Evolutionary conservation across 1,284 basidiomycete genomes (phyloP).

Genomic region (Cutaneotrichosporon cyanovorans): DNA sequence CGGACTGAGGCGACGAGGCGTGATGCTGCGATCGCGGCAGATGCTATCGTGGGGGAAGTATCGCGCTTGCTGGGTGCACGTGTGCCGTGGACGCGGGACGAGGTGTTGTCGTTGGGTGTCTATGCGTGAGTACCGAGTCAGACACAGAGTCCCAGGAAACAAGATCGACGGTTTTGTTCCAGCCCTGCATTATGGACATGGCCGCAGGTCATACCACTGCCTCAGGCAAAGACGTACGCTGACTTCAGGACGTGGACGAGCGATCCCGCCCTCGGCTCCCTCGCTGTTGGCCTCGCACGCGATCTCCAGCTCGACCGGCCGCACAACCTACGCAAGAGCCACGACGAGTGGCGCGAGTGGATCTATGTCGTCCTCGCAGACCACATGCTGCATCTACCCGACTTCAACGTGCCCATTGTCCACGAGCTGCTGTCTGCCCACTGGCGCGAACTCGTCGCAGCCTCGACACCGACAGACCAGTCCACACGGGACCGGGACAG

Average conservation of each 20-base stretch:
- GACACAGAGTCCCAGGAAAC: too few relatives aligned
- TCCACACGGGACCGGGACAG: conserved; percentile 38
- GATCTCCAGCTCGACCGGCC: conserved; percentile 27
- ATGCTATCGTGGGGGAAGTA: conserved; percentile 26
- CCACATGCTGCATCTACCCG: conserved; percentile 33
- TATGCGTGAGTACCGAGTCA: conserved; percentile 22
- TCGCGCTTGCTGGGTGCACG: conserved; percentile 23
- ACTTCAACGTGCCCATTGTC: conserved; percentile 30
- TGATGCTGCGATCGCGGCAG: conserved; percentile 20
- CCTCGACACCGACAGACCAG: conserved; percentile 23
- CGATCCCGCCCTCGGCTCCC: conserved; percentile 29
- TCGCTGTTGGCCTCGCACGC: conserved; percentile 35
- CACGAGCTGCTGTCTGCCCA: conserved; percentile 24
- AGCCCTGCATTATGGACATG: conserved; percentile 1
- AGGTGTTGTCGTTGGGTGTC: conserved; percentile 37
- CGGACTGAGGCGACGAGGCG: conserved; percentile 20
- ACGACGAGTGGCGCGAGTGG: conserved; percentile 44
- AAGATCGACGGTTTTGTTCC: conserved; percentile 8
- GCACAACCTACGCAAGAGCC: conserved; percentile 17
- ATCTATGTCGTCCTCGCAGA: conserved; percentile 42
- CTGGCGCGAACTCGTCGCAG: conserved; percentile 36
- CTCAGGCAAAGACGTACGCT: conserved; percentile 12
- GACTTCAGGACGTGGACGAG: conserved; percentile 32
- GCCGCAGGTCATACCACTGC: too few relatives aligned
- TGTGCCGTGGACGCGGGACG: conserved; percentile 33